Evolutionary conservation across 371 early-diverging fungal species (phyloP), one percentile per base, ranked within the genome.

Genomic region (Chytridium lagenaria): DNA sequence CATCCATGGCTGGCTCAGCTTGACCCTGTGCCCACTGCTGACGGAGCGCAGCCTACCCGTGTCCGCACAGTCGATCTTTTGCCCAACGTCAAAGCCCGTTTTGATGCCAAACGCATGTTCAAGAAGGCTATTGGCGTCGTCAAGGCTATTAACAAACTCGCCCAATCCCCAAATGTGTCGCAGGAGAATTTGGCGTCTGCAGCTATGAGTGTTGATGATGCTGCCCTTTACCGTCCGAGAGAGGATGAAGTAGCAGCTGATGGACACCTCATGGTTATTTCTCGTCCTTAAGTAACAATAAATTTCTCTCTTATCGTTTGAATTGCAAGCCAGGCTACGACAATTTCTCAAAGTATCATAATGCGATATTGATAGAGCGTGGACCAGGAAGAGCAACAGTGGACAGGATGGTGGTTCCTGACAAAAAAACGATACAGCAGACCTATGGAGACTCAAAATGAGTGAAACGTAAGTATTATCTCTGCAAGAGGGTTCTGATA

Each of bases 1-100:
- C 94, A 97, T 80, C 90, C 87, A 23, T 98, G 96, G 97, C 85
- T 96, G 85, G 40, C 49, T 39, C 73, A 74, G 61, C 69, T 71
- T 44, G 77, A 68, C 28, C 59, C 76, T 19, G 28, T 50, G 38
- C 50, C 80, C 33, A 89, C 91, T 61, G 81, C 81, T n/a, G 59
- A 36, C 22, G 73, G 26, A 37, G 36, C 39, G 0, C 36, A 40
- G 5, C 67, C 73, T 3, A 50, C 44, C 52, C 76, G 76, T 49
- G 75, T 69, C 12, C 76, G 77, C 31, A 72, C 70, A 22, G 73
- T 76, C 37, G 91, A 92, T 82, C 83, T 94, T 64, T 75, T 94
- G 50, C 88, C 89, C 2, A 86, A 88, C 38, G 91, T 92, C 50
- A 76, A 71, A 71, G 65, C 75, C 28, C 63, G 63, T 5, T 61